These are phyloP conservation scores for Chrysopogon serrulatus DNA, from an alignment of 176 grass and related monocot genomes.

Conservation along the genomic window DNA sequence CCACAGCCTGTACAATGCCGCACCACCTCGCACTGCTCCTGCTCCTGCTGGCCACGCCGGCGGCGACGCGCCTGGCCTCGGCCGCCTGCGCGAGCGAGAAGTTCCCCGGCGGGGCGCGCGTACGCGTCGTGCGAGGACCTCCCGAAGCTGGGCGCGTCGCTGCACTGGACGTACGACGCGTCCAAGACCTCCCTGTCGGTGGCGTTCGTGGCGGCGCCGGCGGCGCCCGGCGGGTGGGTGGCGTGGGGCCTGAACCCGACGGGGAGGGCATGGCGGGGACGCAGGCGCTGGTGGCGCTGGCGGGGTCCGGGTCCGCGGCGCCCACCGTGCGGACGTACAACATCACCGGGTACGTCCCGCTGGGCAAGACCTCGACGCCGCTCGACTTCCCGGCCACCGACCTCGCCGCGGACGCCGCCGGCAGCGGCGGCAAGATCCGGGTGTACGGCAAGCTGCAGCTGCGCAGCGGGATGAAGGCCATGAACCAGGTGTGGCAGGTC, in stretches of 20 bases:
- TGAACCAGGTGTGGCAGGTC: constrained; percentile 93
- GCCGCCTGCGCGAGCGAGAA: constrained; percentile 42
- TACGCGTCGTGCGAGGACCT: constrained; percentile 62
- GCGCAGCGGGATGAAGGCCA: constrained; percentile 5
- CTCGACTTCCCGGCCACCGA: constrained; percentile 47
- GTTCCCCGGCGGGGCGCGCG: constrained; percentile 29
- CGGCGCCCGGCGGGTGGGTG: constrained; percentile 49
- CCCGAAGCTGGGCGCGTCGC: constrained; percentile 46
- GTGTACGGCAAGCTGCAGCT: constrained; percentile 71
- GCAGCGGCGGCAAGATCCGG: constrained; percentile 44
- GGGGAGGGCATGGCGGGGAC: constrained; percentile 55
- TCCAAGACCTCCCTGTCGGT: constrained; percentile 26
- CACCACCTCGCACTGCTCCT: constrained; percentile 21
- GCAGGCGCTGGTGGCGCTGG: constrained; percentile 61
- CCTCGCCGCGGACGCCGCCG: constrained; percentile 41
- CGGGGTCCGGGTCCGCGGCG: background rate
- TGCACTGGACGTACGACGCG: constrained; percentile 66
- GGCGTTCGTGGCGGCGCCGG: constrained; percentile 61
- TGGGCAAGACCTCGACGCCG: constrained; percentile 5
- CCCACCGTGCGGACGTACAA: constrained; percentile 60
- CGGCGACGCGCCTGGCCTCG: background rate
- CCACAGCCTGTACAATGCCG: background rate
- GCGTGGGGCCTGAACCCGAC: constrained; percentile 72
- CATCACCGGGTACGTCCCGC: constrained; percentile 35
- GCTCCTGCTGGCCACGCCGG: constrained; percentile 5